These are phyloP conservation scores for Curvularia hawaiiensis DNA, from an alignment of 2,329 filamentous ascomycete genomes.

Conservation along the genomic window DNA sequence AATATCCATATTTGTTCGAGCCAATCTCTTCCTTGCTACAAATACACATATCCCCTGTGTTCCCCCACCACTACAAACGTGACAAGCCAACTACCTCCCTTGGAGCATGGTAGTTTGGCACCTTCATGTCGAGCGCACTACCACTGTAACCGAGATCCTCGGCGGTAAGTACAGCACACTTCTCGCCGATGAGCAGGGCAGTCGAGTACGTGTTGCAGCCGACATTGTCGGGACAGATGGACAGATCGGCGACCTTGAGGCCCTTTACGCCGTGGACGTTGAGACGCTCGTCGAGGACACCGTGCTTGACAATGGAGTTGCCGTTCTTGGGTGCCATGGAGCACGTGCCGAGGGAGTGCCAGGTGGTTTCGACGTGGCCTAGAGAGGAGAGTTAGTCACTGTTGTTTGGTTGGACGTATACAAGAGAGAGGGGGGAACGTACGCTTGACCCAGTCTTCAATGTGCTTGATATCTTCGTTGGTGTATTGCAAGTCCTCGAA, in stretches of 20 bases:
- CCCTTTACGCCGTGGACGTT: slow-evolving; percentile 79
- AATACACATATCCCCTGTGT: background rate
- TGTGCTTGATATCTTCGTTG: slow-evolving; percentile 64
- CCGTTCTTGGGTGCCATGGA: slow-evolving; percentile 78
- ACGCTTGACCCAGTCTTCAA: slow-evolving; percentile 67
- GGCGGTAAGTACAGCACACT: slow-evolving; percentile 70
- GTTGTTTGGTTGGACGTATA: background rate
- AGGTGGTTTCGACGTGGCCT: slow-evolving; percentile 74
- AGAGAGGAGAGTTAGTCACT: background rate
- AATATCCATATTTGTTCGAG: background rate
- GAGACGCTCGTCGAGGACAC: slow-evolving; percentile 76
- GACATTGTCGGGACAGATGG: slow-evolving; percentile 79
- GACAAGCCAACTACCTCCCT: slow-evolving; percentile 51
- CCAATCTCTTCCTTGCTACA: background rate
- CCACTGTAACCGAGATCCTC: slow-evolving; percentile 79
- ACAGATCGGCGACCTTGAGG: slow-evolving; percentile 77
- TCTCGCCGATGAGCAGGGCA: slow-evolving; percentile 76
- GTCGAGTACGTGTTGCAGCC: slow-evolving; percentile 67
- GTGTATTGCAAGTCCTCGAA: slow-evolving; percentile 70
- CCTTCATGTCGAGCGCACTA: slow-evolving; percentile 76
- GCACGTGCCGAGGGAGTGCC: slow-evolving; percentile 72
- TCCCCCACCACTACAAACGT: slow-evolving; percentile 43
- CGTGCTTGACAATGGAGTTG: slow-evolving; percentile 80
- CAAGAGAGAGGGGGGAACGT: slow-evolving; percentile 11
- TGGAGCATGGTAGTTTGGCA: slow-evolving; percentile 56